These are phyloP conservation scores for Davidsoniella australis DNA, from an alignment of 2,329 filamentous ascomycete genomes.

Conservation along the genomic window DNA sequence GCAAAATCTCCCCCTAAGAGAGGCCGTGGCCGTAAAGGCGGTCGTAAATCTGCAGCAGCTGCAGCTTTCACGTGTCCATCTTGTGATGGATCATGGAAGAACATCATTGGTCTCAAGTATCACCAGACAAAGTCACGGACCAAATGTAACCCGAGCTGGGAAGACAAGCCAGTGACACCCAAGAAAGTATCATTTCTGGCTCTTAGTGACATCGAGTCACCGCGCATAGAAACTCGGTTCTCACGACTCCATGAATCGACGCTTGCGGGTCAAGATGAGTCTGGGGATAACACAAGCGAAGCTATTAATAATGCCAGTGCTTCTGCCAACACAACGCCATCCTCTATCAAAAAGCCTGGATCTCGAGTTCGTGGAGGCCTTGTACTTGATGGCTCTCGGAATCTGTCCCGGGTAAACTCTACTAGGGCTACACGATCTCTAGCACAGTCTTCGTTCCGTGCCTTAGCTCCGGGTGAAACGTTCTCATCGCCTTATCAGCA, in stretches of 20 bases:
- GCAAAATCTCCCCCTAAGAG: background rate
- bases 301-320: background rate
- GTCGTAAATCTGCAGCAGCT: background rate
- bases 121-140: slow-evolving; percentile 38
- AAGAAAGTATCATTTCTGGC: slow-evolving; percentile 5
- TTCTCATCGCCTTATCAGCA: background rate
- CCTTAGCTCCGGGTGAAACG: slow-evolving; percentile 5
- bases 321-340: background rate
- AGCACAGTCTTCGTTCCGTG: background rate
- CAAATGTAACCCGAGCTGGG: slow-evolving; percentile 32
- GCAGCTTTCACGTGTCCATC: slow-evolving; percentile 31
- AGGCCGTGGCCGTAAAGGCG: background rate
- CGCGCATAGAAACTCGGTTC: background rate
- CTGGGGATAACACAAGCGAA: background rate
- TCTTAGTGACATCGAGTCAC: background rate
- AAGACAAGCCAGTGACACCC: slow-evolving; percentile 9
- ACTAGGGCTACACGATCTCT: background rate
- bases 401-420: background rate
- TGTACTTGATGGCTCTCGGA: background rate
- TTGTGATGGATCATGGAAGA: slow-evolving; percentile 39
- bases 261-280: background rate
- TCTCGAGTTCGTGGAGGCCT: slow-evolving; percentile 4
- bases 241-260: background rate
- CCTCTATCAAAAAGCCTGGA: background rate
- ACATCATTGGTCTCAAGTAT: slow-evolving; percentile 40